Evolutionary conservation across 768 basidiomycete species (phyloP).

Genomic region (Kwoniella dendrophila): DNA sequence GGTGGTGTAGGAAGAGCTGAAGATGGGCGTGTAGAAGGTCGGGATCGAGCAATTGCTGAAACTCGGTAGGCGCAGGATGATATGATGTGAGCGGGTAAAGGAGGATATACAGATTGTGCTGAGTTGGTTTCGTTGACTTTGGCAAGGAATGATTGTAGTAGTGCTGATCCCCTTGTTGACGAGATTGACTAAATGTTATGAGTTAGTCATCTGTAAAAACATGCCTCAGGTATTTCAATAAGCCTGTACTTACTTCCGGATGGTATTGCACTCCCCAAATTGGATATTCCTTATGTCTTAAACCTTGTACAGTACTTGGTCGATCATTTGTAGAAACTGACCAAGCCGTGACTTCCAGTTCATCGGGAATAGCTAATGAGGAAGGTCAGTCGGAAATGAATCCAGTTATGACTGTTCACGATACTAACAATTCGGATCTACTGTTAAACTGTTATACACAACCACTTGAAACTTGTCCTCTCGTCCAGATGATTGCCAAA

Average conservation of each 20-base stretch:
- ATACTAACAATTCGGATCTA: constrained; percentile 43
- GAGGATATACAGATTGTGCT: constrained; percentile 33
- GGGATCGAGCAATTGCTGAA: constrained; percentile 10
- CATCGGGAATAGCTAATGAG: constrained; percentile 41
- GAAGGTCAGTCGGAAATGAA: too few relatives aligned
- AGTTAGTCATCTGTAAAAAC: background rate
- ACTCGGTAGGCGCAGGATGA: constrained; percentile 42
- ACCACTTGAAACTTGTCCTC: constrained; percentile 46
- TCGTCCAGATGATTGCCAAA: constrained; percentile 23
- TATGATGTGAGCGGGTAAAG: constrained; percentile 29
- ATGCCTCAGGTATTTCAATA: background rate
- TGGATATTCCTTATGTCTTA: constrained; percentile 41
- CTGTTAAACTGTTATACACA: constrained; percentile 54
- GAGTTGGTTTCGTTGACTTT: constrained; percentile 37
- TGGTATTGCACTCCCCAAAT: constrained; percentile 56
- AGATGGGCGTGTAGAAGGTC: constrained; percentile 2
- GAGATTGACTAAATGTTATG: constrained; percentile 45
- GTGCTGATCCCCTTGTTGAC: constrained; percentile 40
- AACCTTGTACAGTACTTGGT: constrained; percentile 45
- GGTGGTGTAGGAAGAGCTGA: constrained; percentile 36
- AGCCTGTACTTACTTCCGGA: constrained; percentile 42
- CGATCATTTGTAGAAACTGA: constrained; percentile 16
- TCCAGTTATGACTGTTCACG: background rate
- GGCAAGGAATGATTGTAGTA: constrained; percentile 46
- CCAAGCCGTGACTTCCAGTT: constrained; percentile 53